A percentile compares a stretch with the other conserved stretches of the same genome.
These are phyloP conservation scores for Haplosporangium gracile DNA, from an alignment of 192 early-diverging fungal species.

Conservation along the genomic window DNA sequence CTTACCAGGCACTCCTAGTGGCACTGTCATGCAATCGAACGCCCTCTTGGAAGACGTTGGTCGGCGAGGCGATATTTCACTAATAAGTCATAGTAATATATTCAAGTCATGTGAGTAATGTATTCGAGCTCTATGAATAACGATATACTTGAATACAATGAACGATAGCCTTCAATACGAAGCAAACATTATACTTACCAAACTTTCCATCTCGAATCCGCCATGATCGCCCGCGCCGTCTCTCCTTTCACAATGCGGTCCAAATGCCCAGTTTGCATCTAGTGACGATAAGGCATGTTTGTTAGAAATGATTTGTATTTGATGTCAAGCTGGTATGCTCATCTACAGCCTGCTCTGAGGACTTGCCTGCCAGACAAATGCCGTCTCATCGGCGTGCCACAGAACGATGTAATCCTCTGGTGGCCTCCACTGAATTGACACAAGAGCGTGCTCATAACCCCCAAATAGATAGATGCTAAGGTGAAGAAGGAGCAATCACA, in stretches of 20 bases:
- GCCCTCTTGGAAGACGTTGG: conserved; percentile 19
- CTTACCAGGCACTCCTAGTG: conserved; percentile 16
- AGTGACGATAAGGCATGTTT: neutral
- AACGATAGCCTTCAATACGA: neutral
- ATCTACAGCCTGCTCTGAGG: neutral
- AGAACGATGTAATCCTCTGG: conserved; percentile 77
- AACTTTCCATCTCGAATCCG: conserved; percentile 64
- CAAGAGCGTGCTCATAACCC: conserved; percentile 69
- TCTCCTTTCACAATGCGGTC: conserved; percentile 73
- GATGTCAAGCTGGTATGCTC: neutral
- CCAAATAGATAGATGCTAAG: conserved; percentile 71
- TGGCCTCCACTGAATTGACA: conserved; percentile 74
- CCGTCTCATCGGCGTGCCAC: conserved; percentile 70
- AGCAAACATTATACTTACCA: conserved; percentile 42
- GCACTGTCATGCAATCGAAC: conserved; percentile 40
- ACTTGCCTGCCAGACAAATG: conserved; percentile 84
- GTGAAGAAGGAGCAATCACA: neutral
- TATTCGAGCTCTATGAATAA: conserved; percentile 7
- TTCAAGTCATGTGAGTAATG: neutral
- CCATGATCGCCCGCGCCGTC: conserved; percentile 67
- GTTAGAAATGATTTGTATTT: neutral
- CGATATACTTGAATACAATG: neutral
- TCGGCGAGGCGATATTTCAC: conserved; percentile 41
- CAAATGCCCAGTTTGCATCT: conserved; percentile 83
- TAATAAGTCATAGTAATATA: conserved; percentile 11